phyloP scores from a whole-genome alignment of 139 green algal species.

The Volvox africanus region DNA sequence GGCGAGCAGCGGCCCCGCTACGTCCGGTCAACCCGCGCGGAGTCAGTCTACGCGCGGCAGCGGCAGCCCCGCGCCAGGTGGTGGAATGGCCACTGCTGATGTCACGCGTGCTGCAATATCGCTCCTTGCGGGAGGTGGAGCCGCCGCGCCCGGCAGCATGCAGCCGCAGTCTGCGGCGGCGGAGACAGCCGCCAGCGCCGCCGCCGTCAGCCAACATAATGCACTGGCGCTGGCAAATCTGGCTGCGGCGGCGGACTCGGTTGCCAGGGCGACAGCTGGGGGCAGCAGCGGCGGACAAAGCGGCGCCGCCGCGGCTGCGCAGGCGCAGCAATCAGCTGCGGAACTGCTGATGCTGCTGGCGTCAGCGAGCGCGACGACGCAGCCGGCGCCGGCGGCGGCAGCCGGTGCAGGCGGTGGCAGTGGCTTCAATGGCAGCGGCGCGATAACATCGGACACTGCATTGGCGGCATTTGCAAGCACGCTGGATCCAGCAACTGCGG shows the following conservation, averaged over 20 bases:
- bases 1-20: not conserved
- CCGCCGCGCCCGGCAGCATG: not conserved
- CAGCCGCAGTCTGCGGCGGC: not conserved
- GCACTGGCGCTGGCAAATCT: constrained; percentile 22
- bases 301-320: not conserved
- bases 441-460: not conserved
- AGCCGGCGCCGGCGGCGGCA: not conserved
- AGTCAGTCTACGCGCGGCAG: too few relatives aligned
- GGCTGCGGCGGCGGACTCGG: constrained; percentile 17
- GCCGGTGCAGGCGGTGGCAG: too few relatives aligned
- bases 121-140: not conserved
- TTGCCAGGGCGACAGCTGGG: not conserved
- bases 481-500: constrained; percentile 6
- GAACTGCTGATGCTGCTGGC: constrained; percentile 41
- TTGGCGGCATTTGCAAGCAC: constrained; percentile 14
- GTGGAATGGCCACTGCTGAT: not conserved
- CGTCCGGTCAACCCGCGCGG: not conserved
- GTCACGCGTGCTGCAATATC: not conserved
- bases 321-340: not conserved
- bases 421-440: not conserved
- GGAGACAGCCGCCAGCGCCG: not conserved
- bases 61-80: not conserved
- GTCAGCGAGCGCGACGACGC: not conserved
- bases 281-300: not conserved
- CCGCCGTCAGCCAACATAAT: constrained; percentile 15